Evolutionary conservation across 352 stramenopile genomes (phyloP).

Genomic region (Phytophthora podocarpi): DNA sequence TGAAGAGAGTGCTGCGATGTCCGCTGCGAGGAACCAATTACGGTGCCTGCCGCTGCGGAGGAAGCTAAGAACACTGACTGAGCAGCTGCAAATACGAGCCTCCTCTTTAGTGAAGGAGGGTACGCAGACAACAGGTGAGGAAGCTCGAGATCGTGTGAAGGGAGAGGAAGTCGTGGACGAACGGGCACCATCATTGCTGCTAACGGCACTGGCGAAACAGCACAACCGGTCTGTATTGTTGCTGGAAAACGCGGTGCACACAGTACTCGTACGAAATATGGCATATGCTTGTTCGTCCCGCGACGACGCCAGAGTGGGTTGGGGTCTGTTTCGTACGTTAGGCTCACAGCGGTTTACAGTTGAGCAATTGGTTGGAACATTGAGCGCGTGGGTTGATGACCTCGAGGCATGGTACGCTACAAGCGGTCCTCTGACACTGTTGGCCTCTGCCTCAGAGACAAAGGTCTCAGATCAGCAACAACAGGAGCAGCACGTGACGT

Average conservation of each 20-base stretch:
- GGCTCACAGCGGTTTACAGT: slow-evolving; percentile 9
- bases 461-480: slow-evolving; percentile 1
- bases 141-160: neutral
- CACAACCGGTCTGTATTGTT: slow-evolving; percentile 40
- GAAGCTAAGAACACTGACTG: slow-evolving; percentile 50
- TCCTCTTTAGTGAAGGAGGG: neutral
- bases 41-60: slow-evolving; percentile 48
- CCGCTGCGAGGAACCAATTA: slow-evolving; percentile 21
- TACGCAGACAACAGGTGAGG: neutral
- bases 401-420: slow-evolving; percentile 29
- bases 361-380: slow-evolving; percentile 12
- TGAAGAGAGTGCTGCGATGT: neutral
- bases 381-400: slow-evolving; percentile 24
- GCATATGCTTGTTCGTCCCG: slow-evolving; percentile 11
- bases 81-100: slow-evolving; percentile 33
- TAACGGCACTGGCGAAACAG: slow-evolving; percentile 58
- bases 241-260: slow-evolving; percentile 43
- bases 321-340: slow-evolving; percentile 13
- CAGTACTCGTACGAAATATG: slow-evolving; percentile 26
- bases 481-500: neutral
- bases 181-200: slow-evolving; percentile 55
- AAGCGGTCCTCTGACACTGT: slow-evolving; percentile 9
- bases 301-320: neutral
- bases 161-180: slow-evolving; percentile 3
- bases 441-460: neutral